Evolutionary conservation across 352 stramenopile genomes (phyloP), one percentile per base, ranked within the genome.

Genomic region (Pythium oligandrum): DNA sequence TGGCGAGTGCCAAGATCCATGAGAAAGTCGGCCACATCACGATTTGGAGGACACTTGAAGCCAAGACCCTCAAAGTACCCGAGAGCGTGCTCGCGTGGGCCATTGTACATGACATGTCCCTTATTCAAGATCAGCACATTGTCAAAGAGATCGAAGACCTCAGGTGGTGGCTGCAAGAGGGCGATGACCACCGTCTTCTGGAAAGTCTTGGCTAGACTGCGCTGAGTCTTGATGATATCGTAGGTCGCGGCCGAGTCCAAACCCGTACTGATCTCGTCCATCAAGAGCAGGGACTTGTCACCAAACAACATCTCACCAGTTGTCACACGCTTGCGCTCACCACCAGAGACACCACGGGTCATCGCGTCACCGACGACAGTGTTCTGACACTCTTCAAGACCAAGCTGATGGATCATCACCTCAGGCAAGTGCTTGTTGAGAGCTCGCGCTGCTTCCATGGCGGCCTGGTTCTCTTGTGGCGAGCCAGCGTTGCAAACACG

Each of bases 71-170:
- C 65, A 65, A 96, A 95, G 55, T 95, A 92, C 38, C 64, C 57
- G 33, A 77, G 54, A 6, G 60, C 68, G 61, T 64, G 31, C 78
- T 82, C 45, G 73, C 67, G 61, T 70, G 78, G 40, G 90, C 59
- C 39, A 96, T 54, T 57, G 63, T 91, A 97, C 35, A 96, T 78
- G n/a, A 97, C 66, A 11, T 70, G 55, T 38, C 90, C 88, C 40
- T 89, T 59, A 60, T 83, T 80, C 26, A 97, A 57, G 34, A 97
- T 37, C 30, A 96, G 80, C 9, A 96, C 54, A 47, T 97, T 77
- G 63, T 97, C 90, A 68, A 97, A 97, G 9, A 96, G 61, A 12
- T 72, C 71, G 40, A 91, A 91, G n/a, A 89, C 86, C 68, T 97
- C 90, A 8, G 90, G 90, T 6, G 88, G 73, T 43, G 90, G 88